Evolutionary conservation across 2,329 filamentous ascomycete species (phyloP), one percentile per base, ranked within the genome.

Genomic region (Ascochyta lentis): DNA sequence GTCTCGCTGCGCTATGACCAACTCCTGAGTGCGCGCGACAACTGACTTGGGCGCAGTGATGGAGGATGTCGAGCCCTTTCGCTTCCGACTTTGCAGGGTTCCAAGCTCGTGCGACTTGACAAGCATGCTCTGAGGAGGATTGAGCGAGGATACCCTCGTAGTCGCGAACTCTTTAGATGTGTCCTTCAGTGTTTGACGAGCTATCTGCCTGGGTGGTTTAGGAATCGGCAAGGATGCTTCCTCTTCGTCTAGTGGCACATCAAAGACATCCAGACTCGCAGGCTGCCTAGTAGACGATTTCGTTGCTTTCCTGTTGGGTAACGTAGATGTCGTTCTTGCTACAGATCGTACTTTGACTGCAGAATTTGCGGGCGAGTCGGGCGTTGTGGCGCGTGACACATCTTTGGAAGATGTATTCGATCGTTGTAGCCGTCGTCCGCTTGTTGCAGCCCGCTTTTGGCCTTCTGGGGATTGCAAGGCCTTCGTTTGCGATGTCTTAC

Each of bases 21-120:
- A 22, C 24, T 60, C 60, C n/a, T 26, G 42, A 19, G 54, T 53
- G 8, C 41, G 55, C 15, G 53, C 60, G 26, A 37, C 6, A 2
- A n/a, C 12, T 26, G 54, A 22, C 40, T 61, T 67, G n/a, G 48
- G 38, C 13, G 57, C 49, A 19, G 53, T 33, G 12, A 57, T 48
- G 16, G 64, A 65, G 15, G 61, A 63, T 5, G 61, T 51, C 10
- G 68, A 68, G 4, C 54, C 64, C 27, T 60, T 59, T 38, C 72
- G 61, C 54, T 74, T 76, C 16, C 73, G 68, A 54, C 72, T 74
- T 31, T 66, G 68, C 15, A 66, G 65, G 23, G 61, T 51, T 37
- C 62, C 68, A 7, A 72, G 72, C n/a, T 67, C 64, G 45, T 70
- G 71, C 2, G 71, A 69, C 8, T 70, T 68, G 0, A 44, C 47